Evolutionary conservation across 1,284 basidiomycete species (phyloP).

Genomic region (Amylostereum areolatum): DNA sequence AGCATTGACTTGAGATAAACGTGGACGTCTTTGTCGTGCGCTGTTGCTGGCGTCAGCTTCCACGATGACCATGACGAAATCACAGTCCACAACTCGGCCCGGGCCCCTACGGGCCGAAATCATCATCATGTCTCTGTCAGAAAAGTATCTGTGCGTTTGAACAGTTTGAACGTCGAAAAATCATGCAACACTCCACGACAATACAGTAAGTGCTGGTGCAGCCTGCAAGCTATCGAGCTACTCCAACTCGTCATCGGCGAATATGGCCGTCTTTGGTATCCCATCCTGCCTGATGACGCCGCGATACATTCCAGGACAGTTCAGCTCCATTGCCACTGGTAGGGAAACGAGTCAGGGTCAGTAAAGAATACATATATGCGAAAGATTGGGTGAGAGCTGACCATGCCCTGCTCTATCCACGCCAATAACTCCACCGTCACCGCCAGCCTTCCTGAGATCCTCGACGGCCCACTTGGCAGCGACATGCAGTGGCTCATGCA

Average conservation of each 20-base stretch:
- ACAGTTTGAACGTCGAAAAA: background rate
- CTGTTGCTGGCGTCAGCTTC: too few relatives aligned
- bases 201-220: background rate
- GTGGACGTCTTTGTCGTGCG: too few relatives aligned
- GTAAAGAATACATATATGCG: constrained; percentile 4
- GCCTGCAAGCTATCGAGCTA: too few relatives aligned
- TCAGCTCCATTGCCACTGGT: constrained; percentile 62
- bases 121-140: too few relatives aligned
- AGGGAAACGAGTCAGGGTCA: background rate
- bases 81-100: too few relatives aligned
- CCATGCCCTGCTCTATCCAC: constrained; percentile 62
- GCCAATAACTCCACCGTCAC: constrained; percentile 67
- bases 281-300: constrained; percentile 67
- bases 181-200: background rate
- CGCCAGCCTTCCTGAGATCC: constrained; percentile 49
- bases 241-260: constrained; percentile 56
- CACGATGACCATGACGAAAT: too few relatives aligned
- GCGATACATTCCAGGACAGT: constrained; percentile 76
- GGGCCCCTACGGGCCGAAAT: too few relatives aligned
- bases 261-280: constrained; percentile 67
- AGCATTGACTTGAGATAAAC: too few relatives aligned
- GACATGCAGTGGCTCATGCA: constrained; percentile 46
- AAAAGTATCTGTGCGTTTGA: background rate
- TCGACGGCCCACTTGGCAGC: constrained; percentile 53
- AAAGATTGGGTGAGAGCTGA: constrained; percentile 18